phyloP scores from a whole-genome alignment of 2,329 filamentous ascomycete species.

The Sclerotinia subarctica region DNA sequence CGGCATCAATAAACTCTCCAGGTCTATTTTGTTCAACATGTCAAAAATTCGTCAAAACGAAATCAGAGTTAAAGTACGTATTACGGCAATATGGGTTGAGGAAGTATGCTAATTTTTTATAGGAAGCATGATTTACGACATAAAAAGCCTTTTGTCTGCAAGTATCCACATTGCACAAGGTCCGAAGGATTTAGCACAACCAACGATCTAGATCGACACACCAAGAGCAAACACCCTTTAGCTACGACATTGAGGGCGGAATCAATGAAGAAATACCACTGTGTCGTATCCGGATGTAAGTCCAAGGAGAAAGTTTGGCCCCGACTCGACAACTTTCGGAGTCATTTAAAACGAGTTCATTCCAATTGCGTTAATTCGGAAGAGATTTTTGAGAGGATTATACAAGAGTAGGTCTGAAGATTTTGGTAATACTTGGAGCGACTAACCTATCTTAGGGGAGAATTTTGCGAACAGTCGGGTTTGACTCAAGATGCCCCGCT shows the following conservation, averaged over 20 bases:
- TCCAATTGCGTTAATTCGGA: slow-evolving; percentile 33
- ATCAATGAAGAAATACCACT: slow-evolving; percentile 56
- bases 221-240: slow-evolving; percentile 63
- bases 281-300: slow-evolving; percentile 54
- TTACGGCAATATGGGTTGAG: not conserved
- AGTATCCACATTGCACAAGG: slow-evolving; percentile 53
- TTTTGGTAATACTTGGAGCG: not conserved
- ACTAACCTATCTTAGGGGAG: slow-evolving; percentile 25
- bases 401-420: slow-evolving; percentile 43
- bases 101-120: slow-evolving; percentile 27
- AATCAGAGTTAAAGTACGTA: slow-evolving; percentile 55
- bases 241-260: slow-evolving; percentile 43
- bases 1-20: slow-evolving; percentile 21
- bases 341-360: slow-evolving; percentile 73
- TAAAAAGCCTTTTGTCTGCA: slow-evolving; percentile 63
- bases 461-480: slow-evolving; percentile 26
- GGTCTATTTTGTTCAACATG: slow-evolving; percentile 44
- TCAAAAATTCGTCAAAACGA: slow-evolving; percentile 46
- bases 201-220: slow-evolving; percentile 81
- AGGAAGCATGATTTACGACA: slow-evolving; percentile 77
- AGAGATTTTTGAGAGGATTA: slow-evolving; percentile 44
- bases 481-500: slow-evolving; percentile 18
- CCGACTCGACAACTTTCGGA: slow-evolving; percentile 80
- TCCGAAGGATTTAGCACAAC: slow-evolving; percentile 69
- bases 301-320: slow-evolving; percentile 70